These are phyloP conservation scores for Aspergillus haitiensis DNA, from an alignment of 495 filamentous ascomycete genomes.

Conservation along the genomic window DNA sequence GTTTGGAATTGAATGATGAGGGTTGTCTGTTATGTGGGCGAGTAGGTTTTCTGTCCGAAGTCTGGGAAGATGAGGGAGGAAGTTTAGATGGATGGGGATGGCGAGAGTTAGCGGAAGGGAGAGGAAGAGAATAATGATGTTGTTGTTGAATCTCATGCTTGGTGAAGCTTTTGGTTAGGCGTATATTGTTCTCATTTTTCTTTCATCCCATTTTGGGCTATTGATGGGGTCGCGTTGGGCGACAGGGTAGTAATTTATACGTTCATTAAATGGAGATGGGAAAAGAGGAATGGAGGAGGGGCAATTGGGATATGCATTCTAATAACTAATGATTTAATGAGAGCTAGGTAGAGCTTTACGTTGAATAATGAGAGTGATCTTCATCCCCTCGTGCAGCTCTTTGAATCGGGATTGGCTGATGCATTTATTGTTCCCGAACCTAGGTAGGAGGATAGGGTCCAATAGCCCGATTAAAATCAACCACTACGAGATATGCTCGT, in stretches of 20 bases:
- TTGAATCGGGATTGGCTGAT: slow-evolving; percentile 16
- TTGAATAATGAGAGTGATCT: no score
- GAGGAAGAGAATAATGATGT: background rate
- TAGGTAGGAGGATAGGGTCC: no score
- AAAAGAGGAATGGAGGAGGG: background rate
- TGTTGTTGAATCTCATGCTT: background rate
- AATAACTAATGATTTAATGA: background rate
- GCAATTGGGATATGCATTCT: background rate
- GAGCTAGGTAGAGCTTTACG: no score
- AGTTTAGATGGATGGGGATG: background rate
- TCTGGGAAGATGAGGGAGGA: background rate
- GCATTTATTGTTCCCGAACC: background rate
- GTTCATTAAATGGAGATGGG: background rate
- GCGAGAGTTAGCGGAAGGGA: background rate
- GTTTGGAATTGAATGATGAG: background rate
- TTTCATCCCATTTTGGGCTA: no score
- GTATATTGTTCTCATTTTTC: no score
- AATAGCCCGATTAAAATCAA: no score
- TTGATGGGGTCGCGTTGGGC: no score
- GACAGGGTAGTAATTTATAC: no score
- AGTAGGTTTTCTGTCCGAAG: background rate
- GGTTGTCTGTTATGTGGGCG: background rate
- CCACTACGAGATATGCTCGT: background rate
- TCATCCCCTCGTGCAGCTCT: slow-evolving; percentile 15
- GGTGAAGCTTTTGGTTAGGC: no score